Percentiles rank a stretch among this genome's conserved stretches.
Evolutionary conservation across 495 filamentous ascomycete species (phyloP).

Genomic region (Friedmanniomyces simplex): DNA sequence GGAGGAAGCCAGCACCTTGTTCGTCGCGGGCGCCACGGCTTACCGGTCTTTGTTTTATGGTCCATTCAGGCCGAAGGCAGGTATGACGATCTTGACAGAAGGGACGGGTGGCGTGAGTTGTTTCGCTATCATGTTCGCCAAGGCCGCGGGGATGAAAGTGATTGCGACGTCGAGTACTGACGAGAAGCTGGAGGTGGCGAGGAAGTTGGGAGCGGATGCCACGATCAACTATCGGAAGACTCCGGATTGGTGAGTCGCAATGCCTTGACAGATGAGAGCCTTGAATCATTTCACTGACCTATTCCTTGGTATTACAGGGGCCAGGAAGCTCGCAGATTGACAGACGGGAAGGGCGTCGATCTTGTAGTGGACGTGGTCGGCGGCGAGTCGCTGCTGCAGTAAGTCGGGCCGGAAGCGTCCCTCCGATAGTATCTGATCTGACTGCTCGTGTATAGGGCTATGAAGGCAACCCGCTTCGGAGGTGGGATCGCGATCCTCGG

Average conservation of each 20-base stretch:
- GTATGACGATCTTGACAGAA: conserved; percentile 22
- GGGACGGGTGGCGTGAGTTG: conserved; percentile 26
- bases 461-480: conserved; percentile 7
- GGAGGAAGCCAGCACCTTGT: conserved; percentile 26
- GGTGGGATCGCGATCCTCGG: conserved; percentile 10
- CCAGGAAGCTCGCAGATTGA: conserved; percentile 23
- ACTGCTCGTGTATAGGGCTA: background rate
- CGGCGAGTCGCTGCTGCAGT: conserved; percentile 33
- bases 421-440: background rate
- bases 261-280: background rate
- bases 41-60: conserved; percentile 31
- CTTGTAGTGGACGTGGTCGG: conserved; percentile 42
- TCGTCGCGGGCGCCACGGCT: conserved; percentile 32
- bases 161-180: conserved; percentile 38
- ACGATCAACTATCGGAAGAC: conserved; percentile 37
- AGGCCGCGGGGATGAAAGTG: conserved; percentile 30
- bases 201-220: conserved; percentile 34
- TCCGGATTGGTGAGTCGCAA: conserved; percentile 34
- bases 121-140: conserved; percentile 20
- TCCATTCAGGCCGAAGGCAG: conserved; percentile 17
- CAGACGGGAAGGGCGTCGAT: conserved; percentile 33
- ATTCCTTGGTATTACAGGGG: background rate
- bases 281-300: background rate
- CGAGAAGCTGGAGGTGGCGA: conserved; percentile 33
- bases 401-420: background rate